phyloP scores from a whole-genome alignment of 331 rosid genomes.

The Pyrus hybrid region DNA sequence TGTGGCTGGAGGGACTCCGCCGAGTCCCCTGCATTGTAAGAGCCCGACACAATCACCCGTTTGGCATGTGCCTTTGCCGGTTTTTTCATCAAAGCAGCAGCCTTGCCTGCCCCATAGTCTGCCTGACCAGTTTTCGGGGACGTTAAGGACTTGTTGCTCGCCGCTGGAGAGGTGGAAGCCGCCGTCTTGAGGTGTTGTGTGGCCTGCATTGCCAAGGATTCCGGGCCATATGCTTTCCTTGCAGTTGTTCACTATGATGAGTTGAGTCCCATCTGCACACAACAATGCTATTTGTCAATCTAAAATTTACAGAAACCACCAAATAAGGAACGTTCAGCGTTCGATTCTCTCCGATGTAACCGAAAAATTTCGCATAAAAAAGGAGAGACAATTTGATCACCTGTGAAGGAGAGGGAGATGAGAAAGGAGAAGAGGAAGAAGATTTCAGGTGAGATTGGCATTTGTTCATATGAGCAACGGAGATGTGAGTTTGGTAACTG shows the following conservation, averaged over 20 bases:
- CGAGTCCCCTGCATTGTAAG: slow-evolving; percentile 41
- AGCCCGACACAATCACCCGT: slow-evolving; percentile 55
- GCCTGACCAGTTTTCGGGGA: slow-evolving; percentile 52
- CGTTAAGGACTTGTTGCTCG: slow-evolving; percentile 30
- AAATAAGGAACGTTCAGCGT: neutral
- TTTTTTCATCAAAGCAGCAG: slow-evolving; percentile 33
- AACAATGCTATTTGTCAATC: neutral
- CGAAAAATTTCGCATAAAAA: neutral
- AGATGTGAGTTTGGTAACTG: neutral
- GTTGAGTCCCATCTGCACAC: slow-evolving; percentile 43
- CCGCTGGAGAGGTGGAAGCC: slow-evolving; percentile 59
- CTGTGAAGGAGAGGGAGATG: slow-evolving; percentile 29
- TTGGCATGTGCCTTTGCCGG: slow-evolving; percentile 45
- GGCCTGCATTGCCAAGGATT: slow-evolving; percentile 54
- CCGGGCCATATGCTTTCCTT: slow-evolving; percentile 73
- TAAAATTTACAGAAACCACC: neutral
- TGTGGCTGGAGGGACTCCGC: slow-evolving; percentile 59
- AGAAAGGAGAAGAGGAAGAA: slow-evolving; percentile 24
- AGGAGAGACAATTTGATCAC: slow-evolving; percentile 2
- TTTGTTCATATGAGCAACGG: slow-evolving; percentile 2
- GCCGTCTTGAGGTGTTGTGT: slow-evolving; percentile 34
- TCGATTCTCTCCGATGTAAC: neutral
- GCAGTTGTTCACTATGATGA: slow-evolving; percentile 66
- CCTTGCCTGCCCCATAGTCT: slow-evolving; percentile 79
- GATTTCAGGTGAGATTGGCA: slow-evolving; percentile 26